Evolutionary conservation across 176 grass and related monocot genomes (phyloP).

Genomic region (Canna indica): DNA sequence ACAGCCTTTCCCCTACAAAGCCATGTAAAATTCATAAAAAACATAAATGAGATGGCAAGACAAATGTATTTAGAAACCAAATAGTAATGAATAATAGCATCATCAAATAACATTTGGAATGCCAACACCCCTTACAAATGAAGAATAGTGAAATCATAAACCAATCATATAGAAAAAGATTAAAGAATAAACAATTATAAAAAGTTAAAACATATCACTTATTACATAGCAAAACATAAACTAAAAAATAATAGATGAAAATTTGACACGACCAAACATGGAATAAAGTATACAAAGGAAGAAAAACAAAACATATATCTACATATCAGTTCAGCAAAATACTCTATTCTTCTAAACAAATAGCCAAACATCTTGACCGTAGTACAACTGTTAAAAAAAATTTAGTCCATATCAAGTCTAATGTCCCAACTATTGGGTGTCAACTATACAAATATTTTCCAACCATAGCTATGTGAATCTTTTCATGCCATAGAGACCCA

Average conservation of each 20-base stretch:
- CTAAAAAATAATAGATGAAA: background rate
- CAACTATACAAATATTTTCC: too few species aligned
- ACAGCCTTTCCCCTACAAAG: constrained; percentile 63
- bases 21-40: background rate
- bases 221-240: background rate
- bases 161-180: background rate
- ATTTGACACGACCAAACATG: too few species aligned
- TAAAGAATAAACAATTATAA: background rate
- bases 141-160: background rate
- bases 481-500: too few species aligned
- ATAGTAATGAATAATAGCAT: background rate
- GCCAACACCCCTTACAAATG: background rate
- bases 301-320: background rate
- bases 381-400: background rate
- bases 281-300: background rate
- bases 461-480: too few species aligned
- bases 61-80: background rate
- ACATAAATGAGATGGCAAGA: background rate
- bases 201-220: background rate
- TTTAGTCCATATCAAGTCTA: background rate
- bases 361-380: background rate
- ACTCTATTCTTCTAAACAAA: background rate
- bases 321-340: background rate
- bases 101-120: background rate
- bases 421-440: too few species aligned